Percentiles rank a stretch among this genome's conserved stretches.
phyloP scores from a whole-genome alignment of 2,329 filamentous ascomycete genomes.

The Talaromyces sp. region DNA sequence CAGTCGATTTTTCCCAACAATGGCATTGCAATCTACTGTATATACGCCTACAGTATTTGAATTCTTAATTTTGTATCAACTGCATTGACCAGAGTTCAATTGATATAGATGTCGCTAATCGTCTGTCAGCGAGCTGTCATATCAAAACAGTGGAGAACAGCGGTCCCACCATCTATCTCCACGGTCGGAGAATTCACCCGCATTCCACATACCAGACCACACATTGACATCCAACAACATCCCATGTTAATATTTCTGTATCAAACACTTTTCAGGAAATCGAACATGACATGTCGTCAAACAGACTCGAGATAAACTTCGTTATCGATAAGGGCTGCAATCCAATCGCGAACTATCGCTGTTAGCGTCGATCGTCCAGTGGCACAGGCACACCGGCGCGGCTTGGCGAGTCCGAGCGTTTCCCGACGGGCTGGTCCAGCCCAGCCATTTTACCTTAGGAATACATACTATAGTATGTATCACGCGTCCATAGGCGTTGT shows the following conservation, averaged over 20 bases:
- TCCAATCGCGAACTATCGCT: neutral
- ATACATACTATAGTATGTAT: no score
- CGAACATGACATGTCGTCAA: neutral
- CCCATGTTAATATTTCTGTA: neutral
- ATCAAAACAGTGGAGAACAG: neutral
- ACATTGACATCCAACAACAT: neutral
- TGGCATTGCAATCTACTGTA: neutral
- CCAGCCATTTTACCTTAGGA: no score
- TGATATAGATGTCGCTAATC: neutral
- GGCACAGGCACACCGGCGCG: neutral
- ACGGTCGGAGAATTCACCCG: neutral
- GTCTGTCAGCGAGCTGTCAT: neutral
- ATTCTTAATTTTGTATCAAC: neutral
- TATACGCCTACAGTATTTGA: no score
- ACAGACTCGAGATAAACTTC: neutral
- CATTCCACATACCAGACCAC: neutral
- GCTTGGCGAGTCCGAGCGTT: conserved; percentile 7
- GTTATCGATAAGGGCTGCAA: neutral
- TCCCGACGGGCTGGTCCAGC: neutral
- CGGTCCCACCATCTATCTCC: conserved; percentile 1
- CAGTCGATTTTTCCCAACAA: neutral
- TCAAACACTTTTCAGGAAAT: neutral
- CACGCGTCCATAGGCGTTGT: neutral
- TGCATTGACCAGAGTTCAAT: neutral
- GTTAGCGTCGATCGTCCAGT: neutral